A percentile compares a stretch with the other conserved stretches of the same genome.
Conservation (phyloP, 768 basidiomycete species). For the Pleurotus ostreatus region DNA sequence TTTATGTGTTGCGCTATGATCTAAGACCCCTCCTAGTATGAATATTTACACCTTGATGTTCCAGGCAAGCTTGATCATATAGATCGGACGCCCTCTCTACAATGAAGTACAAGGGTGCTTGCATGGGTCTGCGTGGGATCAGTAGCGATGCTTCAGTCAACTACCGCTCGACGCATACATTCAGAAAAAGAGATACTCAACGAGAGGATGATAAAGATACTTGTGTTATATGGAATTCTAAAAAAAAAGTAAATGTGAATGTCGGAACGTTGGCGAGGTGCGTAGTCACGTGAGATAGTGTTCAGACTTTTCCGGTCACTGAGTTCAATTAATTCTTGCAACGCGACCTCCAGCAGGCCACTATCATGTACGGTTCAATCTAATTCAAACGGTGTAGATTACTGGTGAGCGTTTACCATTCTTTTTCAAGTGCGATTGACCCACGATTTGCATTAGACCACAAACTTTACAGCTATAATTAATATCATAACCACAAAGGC, state of each 20-base stretch:
- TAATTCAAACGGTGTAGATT: background rate
- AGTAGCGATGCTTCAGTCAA: conserved; percentile 14
- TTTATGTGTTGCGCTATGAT: too few species aligned
- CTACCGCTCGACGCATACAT: background rate
- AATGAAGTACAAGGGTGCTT: conserved; percentile 23
- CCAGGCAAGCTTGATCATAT: too few species aligned
- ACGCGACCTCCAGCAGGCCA: too few species aligned
- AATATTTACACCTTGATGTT: too few species aligned
- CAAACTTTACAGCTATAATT: background rate
- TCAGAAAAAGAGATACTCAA: conserved; percentile 12
- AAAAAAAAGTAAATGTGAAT: too few species aligned
- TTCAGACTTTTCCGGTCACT: too few species aligned
- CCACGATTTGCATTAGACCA: background rate
- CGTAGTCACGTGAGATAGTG: too few species aligned
- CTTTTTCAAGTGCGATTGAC: background rate
- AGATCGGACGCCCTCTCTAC: conserved; percentile 14
- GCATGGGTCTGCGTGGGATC: conserved; percentile 22
- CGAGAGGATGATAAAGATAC: conserved; percentile 13
- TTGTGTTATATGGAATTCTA: too few species aligned
- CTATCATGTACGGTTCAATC: conserved; percentile 1
- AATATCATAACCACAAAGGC: too few species aligned
- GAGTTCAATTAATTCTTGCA: too few species aligned
- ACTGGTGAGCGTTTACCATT: background rate
- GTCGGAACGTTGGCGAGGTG: too few species aligned
- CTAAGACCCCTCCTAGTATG: too few species aligned